Evolutionary conservation across 768 basidiomycete species (phyloP).

Genomic region (Suillus brevipes): DNA sequence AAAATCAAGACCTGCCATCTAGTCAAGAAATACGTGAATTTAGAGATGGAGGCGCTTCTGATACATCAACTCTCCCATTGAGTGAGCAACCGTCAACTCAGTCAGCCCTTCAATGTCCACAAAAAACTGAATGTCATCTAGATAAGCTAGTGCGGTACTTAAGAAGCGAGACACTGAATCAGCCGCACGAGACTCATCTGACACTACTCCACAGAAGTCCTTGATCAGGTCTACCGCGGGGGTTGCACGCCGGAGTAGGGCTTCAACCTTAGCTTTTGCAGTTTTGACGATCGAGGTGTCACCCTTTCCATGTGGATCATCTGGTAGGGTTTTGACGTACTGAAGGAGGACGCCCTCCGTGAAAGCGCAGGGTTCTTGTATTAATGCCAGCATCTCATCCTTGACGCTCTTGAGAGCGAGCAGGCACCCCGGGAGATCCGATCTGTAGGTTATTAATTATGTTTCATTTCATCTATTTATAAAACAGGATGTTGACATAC

Average conservation of each 20-base stretch:
- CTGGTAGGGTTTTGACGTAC: not conserved
- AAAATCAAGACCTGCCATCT: no score
- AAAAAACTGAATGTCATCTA: not conserved
- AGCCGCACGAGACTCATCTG: not conserved
- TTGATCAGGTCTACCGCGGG: not conserved
- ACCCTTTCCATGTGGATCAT: not conserved
- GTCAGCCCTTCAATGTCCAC: not conserved
- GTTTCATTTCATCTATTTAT: not conserved
- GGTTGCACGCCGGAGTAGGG: not conserved
- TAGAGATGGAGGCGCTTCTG: not conserved
- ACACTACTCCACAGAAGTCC: not conserved
- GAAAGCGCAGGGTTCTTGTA: not conserved
- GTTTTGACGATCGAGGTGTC: not conserved
- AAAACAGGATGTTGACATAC: not conserved
- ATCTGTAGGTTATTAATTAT: not conserved
- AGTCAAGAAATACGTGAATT: not conserved
- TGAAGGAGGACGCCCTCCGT: not conserved
- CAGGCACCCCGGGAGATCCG: not conserved
- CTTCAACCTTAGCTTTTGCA: not conserved
- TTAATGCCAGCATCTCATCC: not conserved
- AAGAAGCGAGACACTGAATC: not conserved
- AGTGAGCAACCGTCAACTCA: not conserved
- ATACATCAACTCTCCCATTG: not conserved
- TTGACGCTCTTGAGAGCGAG: not conserved
- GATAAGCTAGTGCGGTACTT: not conserved